Evolutionary conservation across 1,284 basidiomycete genomes (phyloP).

Genomic region (Laetiporus sulphureus): DNA sequence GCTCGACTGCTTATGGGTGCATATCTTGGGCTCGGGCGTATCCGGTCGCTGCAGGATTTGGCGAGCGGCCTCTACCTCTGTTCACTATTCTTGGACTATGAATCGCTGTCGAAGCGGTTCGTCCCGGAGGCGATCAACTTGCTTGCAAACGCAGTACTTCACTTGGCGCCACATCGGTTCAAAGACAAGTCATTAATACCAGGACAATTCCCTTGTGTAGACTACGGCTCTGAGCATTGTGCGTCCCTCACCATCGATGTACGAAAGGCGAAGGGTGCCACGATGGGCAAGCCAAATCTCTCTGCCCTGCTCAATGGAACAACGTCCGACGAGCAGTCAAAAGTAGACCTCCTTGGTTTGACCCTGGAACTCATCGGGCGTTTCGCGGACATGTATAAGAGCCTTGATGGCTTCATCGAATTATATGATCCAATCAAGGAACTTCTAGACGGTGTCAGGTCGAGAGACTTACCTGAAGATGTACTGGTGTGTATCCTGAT

Average conservation of each 20-base stretch:
- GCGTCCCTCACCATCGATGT: slow-evolving; percentile 32
- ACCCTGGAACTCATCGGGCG: slow-evolving; percentile 58
- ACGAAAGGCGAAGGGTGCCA: slow-evolving; percentile 35
- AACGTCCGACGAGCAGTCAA: slow-evolving; percentile 48
- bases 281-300: slow-evolving; percentile 42
- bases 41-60: slow-evolving; percentile 72
- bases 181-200: slow-evolving; percentile 43
- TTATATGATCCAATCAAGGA: slow-evolving; percentile 64
- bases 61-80: slow-evolving; percentile 87
- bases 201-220: slow-evolving; percentile 66
- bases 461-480: slow-evolving; percentile 38
- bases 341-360: slow-evolving; percentile 59
- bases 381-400: slow-evolving; percentile 72
- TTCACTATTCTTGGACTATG: slow-evolving; percentile 80
- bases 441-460: slow-evolving; percentile 51
- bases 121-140: slow-evolving; percentile 92
- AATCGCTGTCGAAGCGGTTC: slow-evolving; percentile 78
- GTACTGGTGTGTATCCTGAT: slow-evolving; percentile 46
- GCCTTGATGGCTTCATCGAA: slow-evolving; percentile 79
- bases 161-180: slow-evolving; percentile 65
- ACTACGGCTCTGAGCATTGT: slow-evolving; percentile 50
- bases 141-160: slow-evolving; percentile 61
- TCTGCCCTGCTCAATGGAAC: slow-evolving; percentile 31
- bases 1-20: slow-evolving; percentile 86
- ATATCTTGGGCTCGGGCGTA: slow-evolving; percentile 82